Conservation (phyloP, 176 grass and related monocot species). For the Melocanna baccifera region DNA sequence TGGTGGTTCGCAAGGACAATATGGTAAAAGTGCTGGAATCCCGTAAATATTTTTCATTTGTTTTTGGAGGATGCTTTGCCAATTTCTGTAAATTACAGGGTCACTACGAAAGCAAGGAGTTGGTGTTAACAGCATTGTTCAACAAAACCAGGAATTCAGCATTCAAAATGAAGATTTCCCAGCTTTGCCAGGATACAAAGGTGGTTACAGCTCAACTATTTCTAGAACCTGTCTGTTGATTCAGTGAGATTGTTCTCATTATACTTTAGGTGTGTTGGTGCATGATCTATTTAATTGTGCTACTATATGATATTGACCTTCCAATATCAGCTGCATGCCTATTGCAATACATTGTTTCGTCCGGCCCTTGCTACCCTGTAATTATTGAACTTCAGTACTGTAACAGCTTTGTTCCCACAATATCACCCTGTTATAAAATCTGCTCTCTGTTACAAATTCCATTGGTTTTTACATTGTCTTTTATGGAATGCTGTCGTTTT, state of each 20-base stretch:
- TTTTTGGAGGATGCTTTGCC: background rate
- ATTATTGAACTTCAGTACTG: background rate
- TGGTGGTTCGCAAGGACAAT: conserved; percentile 90
- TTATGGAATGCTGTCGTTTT: background rate
- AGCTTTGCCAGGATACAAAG: conserved; percentile 94
- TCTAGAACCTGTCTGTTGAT: conserved; percentile 34
- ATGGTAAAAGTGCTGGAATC: conserved; percentile 60
- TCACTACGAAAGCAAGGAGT: conserved; percentile 86
- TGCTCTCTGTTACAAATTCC: background rate
- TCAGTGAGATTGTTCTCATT: conserved; percentile 20
- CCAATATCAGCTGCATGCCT: conserved; percentile 10
- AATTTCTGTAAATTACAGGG: conserved; percentile 58
- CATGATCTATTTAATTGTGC: conserved; percentile 32
- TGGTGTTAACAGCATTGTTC: conserved; percentile 76
- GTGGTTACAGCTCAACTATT: conserved; percentile 50
- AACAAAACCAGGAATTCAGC: conserved; percentile 93
- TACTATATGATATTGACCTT: conserved; percentile 26
- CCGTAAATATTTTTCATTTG: background rate
- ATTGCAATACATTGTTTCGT: background rate
- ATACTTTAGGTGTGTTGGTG: conserved; percentile 15
- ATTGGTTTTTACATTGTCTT: conserved; percentile 1
- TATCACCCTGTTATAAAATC: background rate
- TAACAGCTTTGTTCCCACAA: background rate
- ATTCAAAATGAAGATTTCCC: conserved; percentile 98
- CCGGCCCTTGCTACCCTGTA: background rate